Conservation (phyloP, 2,329 filamentous ascomycete genomes). For the Nothomitra cinnamomea region DNA sequence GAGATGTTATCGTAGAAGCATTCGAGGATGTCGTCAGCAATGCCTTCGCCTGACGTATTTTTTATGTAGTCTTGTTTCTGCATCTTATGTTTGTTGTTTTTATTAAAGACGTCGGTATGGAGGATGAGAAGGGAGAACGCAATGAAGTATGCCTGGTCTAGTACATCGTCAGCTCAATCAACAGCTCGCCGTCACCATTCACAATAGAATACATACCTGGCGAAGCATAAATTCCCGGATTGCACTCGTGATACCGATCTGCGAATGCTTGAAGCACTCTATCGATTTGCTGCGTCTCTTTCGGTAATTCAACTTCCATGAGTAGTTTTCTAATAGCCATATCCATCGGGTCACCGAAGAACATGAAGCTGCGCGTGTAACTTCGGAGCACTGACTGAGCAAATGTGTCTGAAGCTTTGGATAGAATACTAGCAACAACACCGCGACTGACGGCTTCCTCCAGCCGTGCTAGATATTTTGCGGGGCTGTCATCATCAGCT, state of each 20-base stretch:
- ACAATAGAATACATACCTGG: slow-evolving; percentile 31
- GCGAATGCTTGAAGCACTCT: slow-evolving; percentile 86
- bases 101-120: slow-evolving; percentile 98
- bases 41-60: slow-evolving; percentile 72
- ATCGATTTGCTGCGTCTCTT: slow-evolving; percentile 96
- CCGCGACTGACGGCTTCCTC: slow-evolving; percentile 68
- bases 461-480: slow-evolving; percentile 70
- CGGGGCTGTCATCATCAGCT: slow-evolving; percentile 75
- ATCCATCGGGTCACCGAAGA: slow-evolving; percentile 94
- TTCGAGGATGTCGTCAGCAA: slow-evolving; percentile 83
- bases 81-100: slow-evolving; percentile 99
- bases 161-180: slow-evolving; percentile 11
- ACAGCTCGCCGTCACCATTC: not conserved
- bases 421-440: slow-evolving; percentile 68
- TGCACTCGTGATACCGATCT: slow-evolving; percentile 94
- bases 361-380: slow-evolving; percentile 88
- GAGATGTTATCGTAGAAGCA: slow-evolving; percentile 98
- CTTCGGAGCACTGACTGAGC: slow-evolving; percentile 70
- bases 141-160: slow-evolving; percentile 92
- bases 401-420: slow-evolving; percentile 74
- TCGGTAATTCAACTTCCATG: slow-evolving; percentile 91
- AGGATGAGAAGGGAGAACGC: slow-evolving; percentile 92
- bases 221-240: slow-evolving; percentile 81
- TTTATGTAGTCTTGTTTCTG: slow-evolving; percentile 89
- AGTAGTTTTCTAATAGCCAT: slow-evolving; percentile 92